Evolutionary conservation across 2,329 filamentous ascomycete species (phyloP).

Genomic region (Tolypocladium album): DNA sequence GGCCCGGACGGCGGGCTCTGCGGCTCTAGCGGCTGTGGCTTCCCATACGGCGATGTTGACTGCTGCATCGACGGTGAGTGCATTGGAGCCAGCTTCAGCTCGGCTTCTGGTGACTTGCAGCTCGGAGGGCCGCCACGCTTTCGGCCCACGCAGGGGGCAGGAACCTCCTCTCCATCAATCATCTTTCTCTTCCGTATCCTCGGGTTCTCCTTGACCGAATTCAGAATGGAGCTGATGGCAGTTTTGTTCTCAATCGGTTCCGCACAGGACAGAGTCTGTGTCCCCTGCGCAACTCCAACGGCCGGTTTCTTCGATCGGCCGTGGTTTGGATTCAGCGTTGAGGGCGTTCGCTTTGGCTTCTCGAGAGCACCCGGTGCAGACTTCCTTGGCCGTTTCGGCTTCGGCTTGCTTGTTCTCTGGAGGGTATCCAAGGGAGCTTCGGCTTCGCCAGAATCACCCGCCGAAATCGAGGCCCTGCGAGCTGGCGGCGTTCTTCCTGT

Average conservation of each 20-base stretch:
- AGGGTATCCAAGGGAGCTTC: background rate
- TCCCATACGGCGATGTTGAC: slow-evolving; percentile 7
- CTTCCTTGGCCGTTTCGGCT: slow-evolving; percentile 24
- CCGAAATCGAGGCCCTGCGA: slow-evolving; percentile 9
- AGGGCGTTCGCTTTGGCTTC: slow-evolving; percentile 15
- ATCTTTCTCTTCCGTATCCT: slow-evolving; percentile 36
- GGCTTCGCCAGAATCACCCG: background rate
- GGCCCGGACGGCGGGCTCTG: slow-evolving; percentile 15
- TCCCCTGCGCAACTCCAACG: background rate
- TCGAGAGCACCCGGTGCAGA: slow-evolving; percentile 27
- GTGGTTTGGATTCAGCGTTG: slow-evolving; percentile 26
- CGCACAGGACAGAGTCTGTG: slow-evolving; percentile 3
- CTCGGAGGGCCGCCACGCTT: slow-evolving; percentile 4
- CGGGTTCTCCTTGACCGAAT: slow-evolving; percentile 38
- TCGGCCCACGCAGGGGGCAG: slow-evolving; percentile 6
- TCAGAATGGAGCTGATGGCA: slow-evolving; percentile 32
- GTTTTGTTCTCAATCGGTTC: slow-evolving; percentile 1
- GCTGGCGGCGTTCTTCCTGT: slow-evolving; percentile 13
- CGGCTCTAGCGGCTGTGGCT: slow-evolving; percentile 19
- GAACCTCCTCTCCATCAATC: slow-evolving; percentile 27
- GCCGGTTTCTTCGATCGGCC: slow-evolving; percentile 15
- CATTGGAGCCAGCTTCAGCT: slow-evolving; percentile 19
- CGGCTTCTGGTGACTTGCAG: slow-evolving; percentile 3
- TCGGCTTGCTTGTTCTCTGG: slow-evolving; percentile 10
- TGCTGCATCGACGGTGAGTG: slow-evolving; percentile 11